Conservation (phyloP, 371 early-diverging fungal species). For the Conidiobolus incongruus region DNA sequence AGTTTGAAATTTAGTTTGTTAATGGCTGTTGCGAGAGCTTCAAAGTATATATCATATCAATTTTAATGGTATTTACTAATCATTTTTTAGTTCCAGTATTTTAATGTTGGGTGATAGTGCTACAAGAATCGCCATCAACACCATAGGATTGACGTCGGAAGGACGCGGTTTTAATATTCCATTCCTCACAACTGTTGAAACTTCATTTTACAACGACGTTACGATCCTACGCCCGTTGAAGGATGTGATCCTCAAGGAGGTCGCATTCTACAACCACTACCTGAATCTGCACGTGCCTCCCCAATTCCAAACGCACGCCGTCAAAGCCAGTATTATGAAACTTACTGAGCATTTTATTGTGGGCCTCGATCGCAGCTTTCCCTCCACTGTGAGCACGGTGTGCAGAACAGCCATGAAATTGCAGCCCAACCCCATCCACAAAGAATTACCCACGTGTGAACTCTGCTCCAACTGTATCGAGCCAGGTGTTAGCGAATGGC, state of each 20-base stretch:
- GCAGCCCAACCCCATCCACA: conserved; percentile 12
- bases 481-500: not conserved
- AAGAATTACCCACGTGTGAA: not conserved
- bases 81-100: conserved; percentile 23
- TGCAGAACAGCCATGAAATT: conserved; percentile 62
- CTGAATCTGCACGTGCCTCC: conserved; percentile 17
- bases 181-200: conserved; percentile 40
- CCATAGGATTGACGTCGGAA: conserved; percentile 50
- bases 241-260: conserved; percentile 55
- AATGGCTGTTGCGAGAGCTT: not conserved
- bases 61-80: not conserved
- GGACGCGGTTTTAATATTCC: conserved; percentile 74
- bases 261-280: conserved; percentile 44
- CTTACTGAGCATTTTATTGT: conserved; percentile 58
- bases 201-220: conserved; percentile 17
- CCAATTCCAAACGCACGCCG: conserved; percentile 13
- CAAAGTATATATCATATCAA: not conserved
- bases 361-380: conserved; percentile 56
- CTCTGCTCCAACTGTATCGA: not conserved
- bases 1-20: not conserved
- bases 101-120: conserved; percentile 58
- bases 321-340: conserved; percentile 37
- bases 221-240: conserved; percentile 55
- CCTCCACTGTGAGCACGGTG: conserved; percentile 70
- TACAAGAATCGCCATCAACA: conserved; percentile 54